These are phyloP conservation scores for Laguncularia racemosa DNA, from an alignment of 345 rosid genomes.

Conservation along the genomic window DNA sequence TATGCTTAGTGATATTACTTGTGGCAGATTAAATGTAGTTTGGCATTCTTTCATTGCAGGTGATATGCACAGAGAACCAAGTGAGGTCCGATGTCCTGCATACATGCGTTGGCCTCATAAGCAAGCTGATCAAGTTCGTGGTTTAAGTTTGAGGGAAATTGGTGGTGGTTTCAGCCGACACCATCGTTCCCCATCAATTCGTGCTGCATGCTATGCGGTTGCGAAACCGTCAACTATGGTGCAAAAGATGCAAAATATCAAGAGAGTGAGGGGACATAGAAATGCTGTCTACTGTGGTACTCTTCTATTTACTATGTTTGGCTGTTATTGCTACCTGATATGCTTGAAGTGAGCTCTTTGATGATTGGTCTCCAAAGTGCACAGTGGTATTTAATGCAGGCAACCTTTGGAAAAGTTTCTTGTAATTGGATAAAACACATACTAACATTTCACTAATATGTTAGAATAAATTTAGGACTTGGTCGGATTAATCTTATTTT, in stretches of 20 bases:
- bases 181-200: slow-evolving; percentile 91
- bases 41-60: slow-evolving; percentile 25
- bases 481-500: no score
- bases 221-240: slow-evolving; percentile 94
- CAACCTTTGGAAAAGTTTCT: no score
- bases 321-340: no score
- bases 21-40: slow-evolving; percentile 1
- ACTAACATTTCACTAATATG: no score
- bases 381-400: no score
- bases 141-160: slow-evolving; percentile 82
- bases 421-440: no score
- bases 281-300: slow-evolving; percentile 99
- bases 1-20: neutral
- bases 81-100: slow-evolving; percentile 34
- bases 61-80: slow-evolving; percentile 33
- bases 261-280: slow-evolving; percentile 89
- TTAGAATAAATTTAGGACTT: no score
- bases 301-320: slow-evolving; percentile 9
- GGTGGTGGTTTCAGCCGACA: slow-evolving; percentile 98
- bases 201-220: slow-evolving; percentile 90
- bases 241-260: slow-evolving; percentile 90
- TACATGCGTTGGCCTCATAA: slow-evolving; percentile 96
- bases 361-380: no score
- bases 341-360: no score
- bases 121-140: slow-evolving; percentile 86